Base-by-base conservation (phyloP, 176 grass and related monocot genomes). In the Carex myosuroides region DNA sequence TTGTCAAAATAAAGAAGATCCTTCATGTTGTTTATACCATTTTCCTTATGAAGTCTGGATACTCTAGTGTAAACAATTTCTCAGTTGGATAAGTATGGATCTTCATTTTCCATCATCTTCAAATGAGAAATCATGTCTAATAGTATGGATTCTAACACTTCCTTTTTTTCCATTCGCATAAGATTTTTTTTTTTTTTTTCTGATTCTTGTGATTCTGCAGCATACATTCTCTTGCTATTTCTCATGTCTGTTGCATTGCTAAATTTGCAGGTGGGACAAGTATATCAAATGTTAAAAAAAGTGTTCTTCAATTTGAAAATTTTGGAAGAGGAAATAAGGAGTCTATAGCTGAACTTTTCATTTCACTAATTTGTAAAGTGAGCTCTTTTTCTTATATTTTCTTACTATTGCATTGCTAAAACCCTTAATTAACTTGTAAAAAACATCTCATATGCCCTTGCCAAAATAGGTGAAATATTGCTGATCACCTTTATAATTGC, bases 261-360 rank as follows among this genome's bases (percentile, higher is more conserved):
- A 55, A 76, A 3, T 50, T 54, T 86, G 77, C 75, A 98, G 92
- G 92, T 90, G 92, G 91, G 66, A 83, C 79, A 85, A 84, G 90
- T 67, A 85, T 17, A 32, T 84, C 85, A 30, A 90, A 18, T 63
- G 44, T 95, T 64, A 67, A 91, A 80, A 91, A 76, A 55, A 88
- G 75, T 42, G 35, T 85, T 71, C 42, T 37, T 60, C 30, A 62
- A 30, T 92, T 93, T 67, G 89, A 92, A 86, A 88, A 85, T 9
- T 90, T 93, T 85, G 92, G 89, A 37, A 92, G 81, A 74, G 83
- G 33, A 90, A 98, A 98, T 82, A 91, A 85, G 84, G 95, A 98
- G 84, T 89, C 89, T 22, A 69, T 98, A 58, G 95, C 89, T 81
- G 86, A 92, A 89, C 81, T 98, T 22, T 98, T 98, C 79, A 29